Conservation (phyloP, 2,329 filamentous ascomycete species). For the Peltaster fructicola region DNA sequence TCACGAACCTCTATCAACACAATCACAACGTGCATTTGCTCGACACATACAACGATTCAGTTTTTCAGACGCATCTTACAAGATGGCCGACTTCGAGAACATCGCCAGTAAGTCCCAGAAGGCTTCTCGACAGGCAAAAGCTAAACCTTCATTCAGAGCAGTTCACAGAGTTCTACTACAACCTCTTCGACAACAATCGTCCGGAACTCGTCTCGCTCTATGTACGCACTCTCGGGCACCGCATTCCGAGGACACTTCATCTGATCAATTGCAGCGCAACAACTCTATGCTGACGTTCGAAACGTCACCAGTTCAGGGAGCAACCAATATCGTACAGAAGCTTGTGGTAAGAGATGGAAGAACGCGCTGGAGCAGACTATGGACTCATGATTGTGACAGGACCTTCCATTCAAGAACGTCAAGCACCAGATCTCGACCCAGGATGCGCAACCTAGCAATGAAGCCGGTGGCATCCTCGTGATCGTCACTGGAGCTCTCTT, state of each 20-base stretch:
- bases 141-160: conserved; percentile 40
- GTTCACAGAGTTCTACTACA: conserved; percentile 85
- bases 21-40: no score
- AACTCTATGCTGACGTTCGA: conserved; percentile 92
- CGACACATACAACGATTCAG: no score
- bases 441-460: conserved; percentile 63
- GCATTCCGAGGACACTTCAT: no score
- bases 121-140: background rate
- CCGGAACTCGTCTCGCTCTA: conserved; percentile 52
- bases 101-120: conserved; percentile 10
- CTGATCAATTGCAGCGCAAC: conserved; percentile 55
- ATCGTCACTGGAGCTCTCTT: conserved; percentile 73
- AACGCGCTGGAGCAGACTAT: conserved; percentile 2
- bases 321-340: conserved; percentile 56
- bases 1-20: no score
- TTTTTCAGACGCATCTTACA: conserved; percentile 2
- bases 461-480: conserved; percentile 58
- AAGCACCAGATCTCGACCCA: conserved; percentile 59
- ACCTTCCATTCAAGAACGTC: conserved; percentile 65
- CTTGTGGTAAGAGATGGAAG: conserved; percentile 39
- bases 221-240: conserved; percentile 39
- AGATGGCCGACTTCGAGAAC: conserved; percentile 15
- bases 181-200: conserved; percentile 63
- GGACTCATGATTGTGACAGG: no score
- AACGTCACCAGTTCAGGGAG: conserved; percentile 47